Conservation (phyloP, 73 alveolate species). For the Stentor coeruleus region DNA sequence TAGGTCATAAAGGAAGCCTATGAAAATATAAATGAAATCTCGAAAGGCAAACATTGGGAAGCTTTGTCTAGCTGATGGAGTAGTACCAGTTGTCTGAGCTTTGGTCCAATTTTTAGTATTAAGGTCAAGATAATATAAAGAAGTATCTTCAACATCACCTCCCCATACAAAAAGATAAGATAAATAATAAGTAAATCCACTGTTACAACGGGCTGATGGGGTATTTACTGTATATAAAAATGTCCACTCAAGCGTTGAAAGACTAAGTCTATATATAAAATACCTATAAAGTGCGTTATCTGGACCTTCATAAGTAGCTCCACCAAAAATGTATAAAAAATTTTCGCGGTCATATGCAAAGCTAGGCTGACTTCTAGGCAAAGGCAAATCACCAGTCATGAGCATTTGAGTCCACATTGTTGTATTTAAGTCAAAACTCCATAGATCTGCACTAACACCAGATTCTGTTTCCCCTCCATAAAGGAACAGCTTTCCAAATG, state of each 20-base stretch:
- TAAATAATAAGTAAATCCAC: background rate
- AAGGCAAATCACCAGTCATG: background rate
- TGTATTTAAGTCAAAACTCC: background rate
- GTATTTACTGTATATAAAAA: background rate
- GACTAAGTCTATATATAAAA: background rate
- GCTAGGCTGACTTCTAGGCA: background rate
- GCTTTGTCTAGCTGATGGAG: too few relatives aligned
- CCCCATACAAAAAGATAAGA: background rate
- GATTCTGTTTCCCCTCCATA: background rate
- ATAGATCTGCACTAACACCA: background rate
- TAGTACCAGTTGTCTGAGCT: background rate
- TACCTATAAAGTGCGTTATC: background rate
- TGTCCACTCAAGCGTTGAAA: background rate
- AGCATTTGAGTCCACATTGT: background rate
- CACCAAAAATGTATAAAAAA: background rate
- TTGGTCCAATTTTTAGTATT: background rate
- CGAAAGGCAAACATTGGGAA: too few relatives aligned
- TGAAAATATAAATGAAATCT: too few relatives aligned
- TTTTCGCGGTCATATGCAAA: background rate
- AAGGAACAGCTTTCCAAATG: background rate
- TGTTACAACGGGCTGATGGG: background rate
- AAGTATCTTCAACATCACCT: too few relatives aligned
- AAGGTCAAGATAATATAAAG: background rate
- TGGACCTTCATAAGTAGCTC: background rate
- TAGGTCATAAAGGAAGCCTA: too few relatives aligned